These are phyloP conservation scores for Talaromyces thailandensis DNA, from an alignment of 495 filamentous ascomycete genomes.

Conservation along the genomic window DNA sequence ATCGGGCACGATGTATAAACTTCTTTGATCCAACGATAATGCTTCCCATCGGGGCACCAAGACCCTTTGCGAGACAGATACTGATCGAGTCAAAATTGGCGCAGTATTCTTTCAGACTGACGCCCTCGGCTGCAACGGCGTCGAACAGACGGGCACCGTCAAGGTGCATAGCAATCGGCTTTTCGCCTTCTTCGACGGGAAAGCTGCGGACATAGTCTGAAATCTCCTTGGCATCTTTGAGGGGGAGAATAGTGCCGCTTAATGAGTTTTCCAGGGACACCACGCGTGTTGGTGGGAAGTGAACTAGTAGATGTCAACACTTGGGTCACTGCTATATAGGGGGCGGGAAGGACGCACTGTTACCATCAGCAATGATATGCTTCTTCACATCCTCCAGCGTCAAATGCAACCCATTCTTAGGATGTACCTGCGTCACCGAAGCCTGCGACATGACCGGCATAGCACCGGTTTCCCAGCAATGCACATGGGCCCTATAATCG, in stretches of 20 bases:
- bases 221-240: slow-evolving; percentile 52
- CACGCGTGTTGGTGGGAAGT: slow-evolving; percentile 58
- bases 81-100: slow-evolving; percentile 57
- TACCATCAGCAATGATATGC: slow-evolving; percentile 37
- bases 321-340: not conserved
- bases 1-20: slow-evolving; percentile 52
- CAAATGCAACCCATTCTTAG: slow-evolving; percentile 53
- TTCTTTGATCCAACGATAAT: slow-evolving; percentile 49
- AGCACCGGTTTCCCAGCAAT: slow-evolving; percentile 62
- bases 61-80: slow-evolving; percentile 68
- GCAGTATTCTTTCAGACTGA: slow-evolving; percentile 51
- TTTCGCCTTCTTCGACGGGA: slow-evolving; percentile 12
- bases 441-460: slow-evolving; percentile 50
- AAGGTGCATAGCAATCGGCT: slow-evolving; percentile 52
- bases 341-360: slow-evolving; percentile 16
- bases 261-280: slow-evolving; percentile 71
- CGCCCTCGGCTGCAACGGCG: slow-evolving; percentile 40
- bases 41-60: slow-evolving; percentile 68
- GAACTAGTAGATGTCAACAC: slow-evolving; percentile 19
- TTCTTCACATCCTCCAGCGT: slow-evolving; percentile 57
- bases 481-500: slow-evolving; percentile 56
- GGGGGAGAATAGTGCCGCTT: slow-evolving; percentile 56
- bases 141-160: slow-evolving; percentile 72
- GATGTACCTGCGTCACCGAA: slow-evolving; percentile 42
- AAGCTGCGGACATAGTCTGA: slow-evolving; percentile 48